Conservation (phyloP, 169 alveolate species). For the Cryptosporidium baileyi region DNA sequence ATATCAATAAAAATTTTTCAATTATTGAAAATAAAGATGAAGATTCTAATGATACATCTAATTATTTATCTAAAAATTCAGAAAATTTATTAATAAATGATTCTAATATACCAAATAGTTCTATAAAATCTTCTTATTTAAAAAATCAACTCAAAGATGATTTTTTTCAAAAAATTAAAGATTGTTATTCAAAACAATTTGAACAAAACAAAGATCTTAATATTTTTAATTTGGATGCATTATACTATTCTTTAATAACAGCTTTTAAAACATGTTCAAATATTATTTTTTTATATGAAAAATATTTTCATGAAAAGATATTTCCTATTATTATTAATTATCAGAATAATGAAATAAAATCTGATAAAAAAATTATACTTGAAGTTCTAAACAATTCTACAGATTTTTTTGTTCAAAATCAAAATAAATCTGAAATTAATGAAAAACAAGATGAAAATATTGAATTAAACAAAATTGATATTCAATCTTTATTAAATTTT, state of each 20-base stretch:
- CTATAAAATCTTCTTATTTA: constrained; percentile 3
- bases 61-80: neutral
- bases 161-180: neutral
- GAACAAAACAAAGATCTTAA: neutral
- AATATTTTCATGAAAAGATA: neutral
- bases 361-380: constrained; percentile 3
- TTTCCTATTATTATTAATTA: neutral
- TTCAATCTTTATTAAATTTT: neutral
- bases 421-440: neutral
- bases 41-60: neutral
- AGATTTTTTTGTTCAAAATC: neutral
- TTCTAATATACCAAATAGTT: neutral
- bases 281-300: constrained; percentile 21
- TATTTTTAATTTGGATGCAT: neutral
- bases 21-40: neutral
- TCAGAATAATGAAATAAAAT: neutral
- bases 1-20: neutral
- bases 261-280: constrained; percentile 38
- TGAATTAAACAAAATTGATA: neutral
- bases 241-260: neutral
- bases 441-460: neutral
- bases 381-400: neutral
- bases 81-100: neutral
- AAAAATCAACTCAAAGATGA: neutral
- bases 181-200: neutral